A percentile compares a stretch with the other conserved stretches of the same genome.
Conservation (phyloP, 2,329 filamentous ascomycete species). For the Trichoderma cornu-damae region DNA sequence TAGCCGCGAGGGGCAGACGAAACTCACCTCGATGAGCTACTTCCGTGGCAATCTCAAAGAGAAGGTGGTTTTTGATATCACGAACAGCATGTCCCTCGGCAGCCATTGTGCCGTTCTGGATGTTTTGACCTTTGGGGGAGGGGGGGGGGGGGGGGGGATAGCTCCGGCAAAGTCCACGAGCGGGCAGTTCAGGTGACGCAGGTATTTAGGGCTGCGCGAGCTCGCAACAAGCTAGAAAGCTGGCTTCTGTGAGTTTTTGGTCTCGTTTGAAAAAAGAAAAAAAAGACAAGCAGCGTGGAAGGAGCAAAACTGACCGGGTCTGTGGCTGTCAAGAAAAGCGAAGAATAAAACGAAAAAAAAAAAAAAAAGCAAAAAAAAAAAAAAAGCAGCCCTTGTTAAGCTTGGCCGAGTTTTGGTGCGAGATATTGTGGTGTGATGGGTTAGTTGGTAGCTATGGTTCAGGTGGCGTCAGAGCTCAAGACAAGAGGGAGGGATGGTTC, state of each 20-base stretch:
- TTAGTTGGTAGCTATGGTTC: constrained; percentile 4
- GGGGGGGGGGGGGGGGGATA: not conserved
- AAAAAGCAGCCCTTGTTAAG: not conserved
- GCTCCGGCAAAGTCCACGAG: constrained; percentile 7
- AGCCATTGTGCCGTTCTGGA: constrained; percentile 38
- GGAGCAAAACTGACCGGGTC: not conserved
- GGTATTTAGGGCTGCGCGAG: constrained; percentile 9
- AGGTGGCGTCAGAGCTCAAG: constrained; percentile 15
- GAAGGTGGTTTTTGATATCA: constrained; percentile 90
- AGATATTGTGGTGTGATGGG: constrained; percentile 13
- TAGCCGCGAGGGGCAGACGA: constrained; percentile 8
- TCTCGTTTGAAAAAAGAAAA: too few species aligned
- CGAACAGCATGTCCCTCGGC: constrained; percentile 44
- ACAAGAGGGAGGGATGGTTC: not conserved
- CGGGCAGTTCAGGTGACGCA: constrained; percentile 13
- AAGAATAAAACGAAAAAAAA: not conserved
- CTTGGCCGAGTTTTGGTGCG: constrained; percentile 10
- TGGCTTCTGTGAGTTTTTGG: not conserved
- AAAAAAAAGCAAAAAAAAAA: not conserved
- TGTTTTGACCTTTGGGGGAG: constrained; percentile 19
- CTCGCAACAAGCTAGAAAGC: constrained; percentile 2
- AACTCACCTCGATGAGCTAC: constrained; percentile 85
- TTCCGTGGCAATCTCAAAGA: constrained; percentile 96
- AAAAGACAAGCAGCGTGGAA: not conserved
- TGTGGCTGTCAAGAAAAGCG: not conserved